Conservation (phyloP, 1,284 basidiomycete species). For the Meira miltonrushii region DNA sequence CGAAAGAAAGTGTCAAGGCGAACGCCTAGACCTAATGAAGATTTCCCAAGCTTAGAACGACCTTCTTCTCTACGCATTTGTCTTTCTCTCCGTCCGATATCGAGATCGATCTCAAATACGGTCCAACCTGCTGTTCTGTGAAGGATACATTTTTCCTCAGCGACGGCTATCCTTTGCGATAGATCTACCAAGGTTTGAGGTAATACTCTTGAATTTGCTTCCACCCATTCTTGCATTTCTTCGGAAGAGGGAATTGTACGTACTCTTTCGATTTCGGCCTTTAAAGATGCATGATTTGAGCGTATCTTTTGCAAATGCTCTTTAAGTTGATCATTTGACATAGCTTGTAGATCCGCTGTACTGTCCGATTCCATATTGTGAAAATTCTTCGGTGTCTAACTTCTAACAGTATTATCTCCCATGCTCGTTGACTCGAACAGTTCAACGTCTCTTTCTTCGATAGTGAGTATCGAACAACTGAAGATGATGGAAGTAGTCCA, state of each 20-base stretch:
- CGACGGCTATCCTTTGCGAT: slow-evolving; percentile 13
- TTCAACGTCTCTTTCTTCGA: too few species aligned
- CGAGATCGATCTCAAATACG: slow-evolving; percentile 34
- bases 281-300: not conserved
- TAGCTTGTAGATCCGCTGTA: too few species aligned
- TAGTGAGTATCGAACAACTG: too few species aligned
- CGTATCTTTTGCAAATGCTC: too few species aligned
- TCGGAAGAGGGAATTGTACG: not conserved
- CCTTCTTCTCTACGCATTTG: slow-evolving; percentile 11
- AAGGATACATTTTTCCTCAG: slow-evolving; percentile 30
- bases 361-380: too few species aligned
- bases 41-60: not conserved
- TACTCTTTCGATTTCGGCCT: not conserved
- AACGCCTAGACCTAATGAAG: slow-evolving; percentile 25
- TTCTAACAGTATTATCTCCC: too few species aligned
- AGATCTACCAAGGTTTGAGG: slow-evolving; percentile 10
- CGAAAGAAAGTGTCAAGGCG: slow-evolving; percentile 31
- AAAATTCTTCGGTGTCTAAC: too few species aligned
- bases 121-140: slow-evolving; percentile 33
- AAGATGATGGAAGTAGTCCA: too few species aligned
- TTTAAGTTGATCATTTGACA: too few species aligned
- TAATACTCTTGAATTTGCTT: not conserved
- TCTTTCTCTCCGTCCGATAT: slow-evolving; percentile 31
- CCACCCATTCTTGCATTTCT: not conserved
- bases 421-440: too few species aligned